These are phyloP conservation scores for Blastobotrys petasosporus DNA, from an alignment of 1,139 yeast species.

Conservation along the genomic window DNA sequence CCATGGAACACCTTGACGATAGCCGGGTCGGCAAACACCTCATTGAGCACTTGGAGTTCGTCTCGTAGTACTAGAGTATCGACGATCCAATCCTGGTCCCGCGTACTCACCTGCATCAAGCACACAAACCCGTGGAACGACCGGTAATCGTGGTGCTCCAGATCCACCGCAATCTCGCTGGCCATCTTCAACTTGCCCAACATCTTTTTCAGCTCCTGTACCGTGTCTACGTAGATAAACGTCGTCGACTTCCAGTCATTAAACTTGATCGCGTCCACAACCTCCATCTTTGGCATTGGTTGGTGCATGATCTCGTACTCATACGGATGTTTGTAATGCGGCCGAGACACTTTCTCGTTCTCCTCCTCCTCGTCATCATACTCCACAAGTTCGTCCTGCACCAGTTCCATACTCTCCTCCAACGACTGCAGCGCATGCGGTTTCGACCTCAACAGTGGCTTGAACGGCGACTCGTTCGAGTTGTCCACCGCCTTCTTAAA, in stretches of 20 bases:
- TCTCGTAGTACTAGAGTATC: constrained; percentile 74
- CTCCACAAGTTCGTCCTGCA: constrained; percentile 35
- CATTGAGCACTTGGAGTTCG: constrained; percentile 61
- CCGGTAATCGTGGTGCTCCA: constrained; percentile 93
- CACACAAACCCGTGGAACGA: constrained; percentile 88
- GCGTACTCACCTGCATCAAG: constrained; percentile 84
- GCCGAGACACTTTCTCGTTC: constrained; percentile 36
- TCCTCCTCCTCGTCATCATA: constrained; percentile 13
- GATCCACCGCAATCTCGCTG: constrained; percentile 83
- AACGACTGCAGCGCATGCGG: constrained; percentile 61
- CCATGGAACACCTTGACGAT: constrained; percentile 91
- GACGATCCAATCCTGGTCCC: constrained; percentile 76
- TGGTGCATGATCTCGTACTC: constrained; percentile 64
- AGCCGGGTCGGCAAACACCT: constrained; percentile 70
- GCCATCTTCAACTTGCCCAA: constrained; percentile 45
- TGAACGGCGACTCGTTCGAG: constrained; percentile 63
- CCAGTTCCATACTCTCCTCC: constrained; percentile 45
- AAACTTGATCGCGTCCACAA: constrained; percentile 48
- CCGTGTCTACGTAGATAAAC: constrained; percentile 68
- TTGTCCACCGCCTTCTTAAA: constrained; percentile 64
- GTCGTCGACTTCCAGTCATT: constrained; percentile 60
- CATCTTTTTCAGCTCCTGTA: constrained; percentile 49
- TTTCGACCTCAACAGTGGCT: constrained; percentile 61
- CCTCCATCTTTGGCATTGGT: constrained; percentile 55
- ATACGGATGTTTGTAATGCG: constrained; percentile 79